These are phyloP conservation scores for Beauveria bassiana DNA, from an alignment of 2,329 filamentous ascomycete genomes.

Conservation along the genomic window DNA sequence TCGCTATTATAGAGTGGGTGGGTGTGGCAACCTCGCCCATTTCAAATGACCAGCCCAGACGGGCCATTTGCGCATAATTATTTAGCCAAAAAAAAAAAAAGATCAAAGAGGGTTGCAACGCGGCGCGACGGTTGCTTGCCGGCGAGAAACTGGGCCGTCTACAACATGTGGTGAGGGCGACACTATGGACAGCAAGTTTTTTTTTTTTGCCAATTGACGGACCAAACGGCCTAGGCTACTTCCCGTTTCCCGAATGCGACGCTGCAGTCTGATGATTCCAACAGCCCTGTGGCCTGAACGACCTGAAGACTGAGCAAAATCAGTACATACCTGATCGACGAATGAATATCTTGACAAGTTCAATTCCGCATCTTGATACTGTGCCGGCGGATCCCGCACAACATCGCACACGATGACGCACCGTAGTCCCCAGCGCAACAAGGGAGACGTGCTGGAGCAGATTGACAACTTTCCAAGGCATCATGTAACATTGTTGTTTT, in stretches of 20 bases:
- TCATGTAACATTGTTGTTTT: neutral
- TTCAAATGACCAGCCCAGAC: too few species aligned
- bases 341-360: neutral
- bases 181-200: too few species aligned
- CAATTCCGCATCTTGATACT: neutral
- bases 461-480: neutral
- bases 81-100: too few species aligned
- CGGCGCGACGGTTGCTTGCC: too few species aligned
- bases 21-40: neutral
- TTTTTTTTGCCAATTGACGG: too few species aligned
- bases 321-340: neutral
- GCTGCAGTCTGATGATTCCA: neutral
- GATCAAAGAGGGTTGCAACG: too few species aligned
- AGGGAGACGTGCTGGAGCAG: neutral
- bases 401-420: neutral
- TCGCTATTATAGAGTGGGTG: neutral
- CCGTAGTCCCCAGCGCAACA: neutral
- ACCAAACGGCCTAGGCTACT: neutral
- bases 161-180: too few species aligned
- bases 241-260: conserved; percentile 1
- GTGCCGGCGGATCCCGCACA: neutral
- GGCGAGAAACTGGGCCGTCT: too few species aligned
- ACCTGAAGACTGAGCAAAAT: too few species aligned
- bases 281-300: too few species aligned
- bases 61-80: too few species aligned